Conservation (phyloP, 371 early-diverging fungal species). For the Lichtheimia ornata region DNA sequence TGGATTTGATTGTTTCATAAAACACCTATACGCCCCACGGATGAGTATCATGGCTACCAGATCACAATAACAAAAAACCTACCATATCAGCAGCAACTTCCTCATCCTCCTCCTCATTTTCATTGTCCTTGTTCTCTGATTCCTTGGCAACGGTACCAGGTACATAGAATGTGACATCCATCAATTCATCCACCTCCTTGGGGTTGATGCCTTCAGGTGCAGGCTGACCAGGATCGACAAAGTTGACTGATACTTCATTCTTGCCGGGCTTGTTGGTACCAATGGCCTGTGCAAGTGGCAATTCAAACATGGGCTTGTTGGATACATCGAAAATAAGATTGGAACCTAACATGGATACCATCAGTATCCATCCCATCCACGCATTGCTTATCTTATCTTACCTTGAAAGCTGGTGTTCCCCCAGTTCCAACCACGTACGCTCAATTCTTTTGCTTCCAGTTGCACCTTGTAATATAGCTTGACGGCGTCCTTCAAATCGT, state of each 20-base stretch:
- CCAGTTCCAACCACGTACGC: slow-evolving; percentile 96
- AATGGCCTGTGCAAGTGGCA: slow-evolving; percentile 88
- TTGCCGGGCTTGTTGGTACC: slow-evolving; percentile 86
- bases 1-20: slow-evolving; percentile 90
- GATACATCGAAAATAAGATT: slow-evolving; percentile 80
- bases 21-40: slow-evolving; percentile 61
- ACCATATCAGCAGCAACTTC: slow-evolving; percentile 76
- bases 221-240: slow-evolving; percentile 68
- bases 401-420: slow-evolving; percentile 88
- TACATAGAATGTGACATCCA: slow-evolving; percentile 92
- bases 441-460: slow-evolving; percentile 83
- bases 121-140: slow-evolving; percentile 45
- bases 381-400: slow-evolving; percentile 5
- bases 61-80: not conserved
- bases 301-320: slow-evolving; percentile 87
- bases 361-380: no score
- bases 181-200: slow-evolving; percentile 75
- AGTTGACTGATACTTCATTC: slow-evolving; percentile 93
- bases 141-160: slow-evolving; percentile 82
- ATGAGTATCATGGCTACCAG: not conserved
- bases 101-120: slow-evolving; percentile 68
- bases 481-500: slow-evolving; percentile 70
- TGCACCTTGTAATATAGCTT: slow-evolving; percentile 69
- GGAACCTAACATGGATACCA: slow-evolving; percentile 43
- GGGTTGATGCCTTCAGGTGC: slow-evolving; percentile 56